phyloP scores from a whole-genome alignment of 352 stramenopile genomes.

The Globisporangium camurandrum region DNA sequence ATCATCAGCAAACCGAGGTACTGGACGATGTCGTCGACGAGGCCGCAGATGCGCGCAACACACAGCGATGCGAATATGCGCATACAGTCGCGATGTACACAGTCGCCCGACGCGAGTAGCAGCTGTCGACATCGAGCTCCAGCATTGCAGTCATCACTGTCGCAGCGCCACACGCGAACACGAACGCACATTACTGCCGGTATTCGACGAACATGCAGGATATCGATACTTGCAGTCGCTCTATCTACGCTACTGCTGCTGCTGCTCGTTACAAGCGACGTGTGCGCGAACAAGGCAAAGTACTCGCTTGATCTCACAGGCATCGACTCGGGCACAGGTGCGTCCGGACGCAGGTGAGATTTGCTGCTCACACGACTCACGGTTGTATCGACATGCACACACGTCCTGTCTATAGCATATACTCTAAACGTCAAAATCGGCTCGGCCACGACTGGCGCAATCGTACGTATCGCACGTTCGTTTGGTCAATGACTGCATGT shows the following conservation, averaged over 20 bases:
- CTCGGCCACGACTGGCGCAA: conserved; percentile 10
- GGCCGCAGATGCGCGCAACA: too few species aligned
- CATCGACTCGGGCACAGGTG: conserved; percentile 27
- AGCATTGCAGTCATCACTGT: too few species aligned
- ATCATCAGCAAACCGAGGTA: too few species aligned
- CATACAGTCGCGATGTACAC: too few species aligned
- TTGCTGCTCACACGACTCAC: neutral
- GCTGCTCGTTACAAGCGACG: neutral
- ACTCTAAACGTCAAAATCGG: conserved; percentile 24
- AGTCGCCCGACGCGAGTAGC: too few species aligned
- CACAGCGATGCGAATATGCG: too few species aligned
- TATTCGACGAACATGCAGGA: too few species aligned
- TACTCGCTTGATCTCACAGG: conserved; percentile 27
- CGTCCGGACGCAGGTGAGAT: neutral
- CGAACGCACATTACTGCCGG: too few species aligned
- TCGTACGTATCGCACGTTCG: conserved; percentile 7
- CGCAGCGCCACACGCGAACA: too few species aligned
- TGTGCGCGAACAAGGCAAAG: conserved; percentile 17
- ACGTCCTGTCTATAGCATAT: conserved; percentile 21
- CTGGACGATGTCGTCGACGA: too few species aligned
- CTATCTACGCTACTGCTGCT: neutral
- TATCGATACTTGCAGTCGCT: too few species aligned
- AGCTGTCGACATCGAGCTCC: too few species aligned
- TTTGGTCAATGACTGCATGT: neutral
- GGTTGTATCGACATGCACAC: neutral